Percentiles rank a stretch among this genome's conserved stretches.
Evolutionary conservation across 331 rosid species (phyloP).

Genomic region (Saraca asoca): DNA sequence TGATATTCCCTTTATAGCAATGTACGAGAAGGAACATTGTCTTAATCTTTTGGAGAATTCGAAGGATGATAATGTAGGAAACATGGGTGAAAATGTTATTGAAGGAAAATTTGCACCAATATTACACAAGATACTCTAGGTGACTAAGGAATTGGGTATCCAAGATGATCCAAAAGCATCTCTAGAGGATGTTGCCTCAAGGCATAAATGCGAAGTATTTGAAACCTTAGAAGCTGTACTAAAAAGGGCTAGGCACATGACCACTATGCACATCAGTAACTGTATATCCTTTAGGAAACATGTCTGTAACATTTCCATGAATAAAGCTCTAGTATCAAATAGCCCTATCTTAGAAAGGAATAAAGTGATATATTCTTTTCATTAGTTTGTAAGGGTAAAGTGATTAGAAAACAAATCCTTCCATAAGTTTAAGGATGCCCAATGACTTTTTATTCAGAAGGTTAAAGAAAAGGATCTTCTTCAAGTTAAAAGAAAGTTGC

Average conservation of each 20-base stretch:
- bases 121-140: slow-evolving; percentile 43
- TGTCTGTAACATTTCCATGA: slow-evolving; percentile 42
- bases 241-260: slow-evolving; percentile 55
- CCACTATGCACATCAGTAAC: slow-evolving; percentile 45
- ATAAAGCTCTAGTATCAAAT: slow-evolving; percentile 46
- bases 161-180: slow-evolving; percentile 45
- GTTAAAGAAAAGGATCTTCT: slow-evolving; percentile 52
- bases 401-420: slow-evolving; percentile 50
- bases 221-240: slow-evolving; percentile 47
- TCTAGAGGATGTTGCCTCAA: slow-evolving; percentile 42
- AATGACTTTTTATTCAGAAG: slow-evolving; percentile 52
- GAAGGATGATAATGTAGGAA: too few relatives aligned
- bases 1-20: too few relatives aligned
- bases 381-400: slow-evolving; percentile 44
- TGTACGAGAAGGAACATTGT: too few relatives aligned
- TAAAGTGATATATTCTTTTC: slow-evolving; percentile 35
- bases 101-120: too few relatives aligned
- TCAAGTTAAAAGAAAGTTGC: slow-evolving; percentile 42
- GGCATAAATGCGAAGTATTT: slow-evolving; percentile 39
- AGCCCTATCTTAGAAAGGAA: slow-evolving; percentile 44
- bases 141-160: slow-evolving; percentile 42
- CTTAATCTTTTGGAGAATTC: too few relatives aligned
- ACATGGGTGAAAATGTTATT: too few relatives aligned
- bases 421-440: slow-evolving; percentile 45
- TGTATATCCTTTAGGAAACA: slow-evolving; percentile 42